Evolutionary conservation across 2,329 filamentous ascomycete genomes (phyloP).

Genomic region (Cladosporium sp.): DNA sequence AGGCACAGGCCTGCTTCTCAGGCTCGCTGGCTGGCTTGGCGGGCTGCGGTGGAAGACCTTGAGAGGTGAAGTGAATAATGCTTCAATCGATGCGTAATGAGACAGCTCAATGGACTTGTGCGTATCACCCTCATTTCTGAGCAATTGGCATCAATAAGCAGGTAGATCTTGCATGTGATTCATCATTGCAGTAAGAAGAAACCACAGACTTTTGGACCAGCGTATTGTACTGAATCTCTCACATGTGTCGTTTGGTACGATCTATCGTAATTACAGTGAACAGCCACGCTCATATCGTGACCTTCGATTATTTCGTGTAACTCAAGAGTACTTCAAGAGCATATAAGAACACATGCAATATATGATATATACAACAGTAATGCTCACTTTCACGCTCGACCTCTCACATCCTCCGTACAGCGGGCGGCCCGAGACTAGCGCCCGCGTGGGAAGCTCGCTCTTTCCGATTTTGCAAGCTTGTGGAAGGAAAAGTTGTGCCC

Average conservation of each 20-base stretch:
- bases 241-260: too few relatives aligned
- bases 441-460: background rate
- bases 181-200: background rate
- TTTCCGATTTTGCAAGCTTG: constrained; percentile 6
- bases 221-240: too few relatives aligned
- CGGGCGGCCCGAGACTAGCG: background rate
- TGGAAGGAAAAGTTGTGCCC: constrained; percentile 4
- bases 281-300: too few relatives aligned
- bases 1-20: background rate
- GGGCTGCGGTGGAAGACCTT: background rate
- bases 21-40: background rate
- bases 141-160: background rate
- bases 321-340: too few relatives aligned
- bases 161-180: background rate
- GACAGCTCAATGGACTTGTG: too few relatives aligned
- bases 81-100: background rate
- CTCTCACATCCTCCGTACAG: too few relatives aligned
- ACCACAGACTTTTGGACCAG: background rate
- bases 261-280: too few relatives aligned
- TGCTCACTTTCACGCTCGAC: too few relatives aligned
- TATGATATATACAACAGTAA: too few relatives aligned
- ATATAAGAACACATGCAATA: too few relatives aligned
- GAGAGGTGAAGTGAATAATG: background rate
- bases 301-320: too few relatives aligned
- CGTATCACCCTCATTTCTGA: background rate